Conservation (phyloP, 164 flowering plant species). For the Litsea cubeba region DNA sequence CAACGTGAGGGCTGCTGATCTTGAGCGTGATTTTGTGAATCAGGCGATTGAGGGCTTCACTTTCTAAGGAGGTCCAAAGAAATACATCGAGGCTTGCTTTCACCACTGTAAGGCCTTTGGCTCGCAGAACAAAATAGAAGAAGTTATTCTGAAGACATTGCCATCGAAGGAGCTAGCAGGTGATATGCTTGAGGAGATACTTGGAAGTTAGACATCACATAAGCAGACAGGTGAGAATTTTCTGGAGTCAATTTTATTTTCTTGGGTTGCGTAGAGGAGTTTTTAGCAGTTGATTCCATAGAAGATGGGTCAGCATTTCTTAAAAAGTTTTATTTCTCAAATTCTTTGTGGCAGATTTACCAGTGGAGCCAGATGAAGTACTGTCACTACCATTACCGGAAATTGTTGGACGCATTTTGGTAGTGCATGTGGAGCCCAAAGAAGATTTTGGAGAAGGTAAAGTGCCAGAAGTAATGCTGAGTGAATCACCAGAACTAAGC, state of each 20-base stretch:
- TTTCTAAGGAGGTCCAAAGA: slow-evolving; percentile 14
- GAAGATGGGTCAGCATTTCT: slow-evolving; percentile 6
- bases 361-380: slow-evolving; percentile 15
- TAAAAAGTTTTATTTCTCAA: slow-evolving; percentile 26
- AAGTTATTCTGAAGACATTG: slow-evolving; percentile 68
- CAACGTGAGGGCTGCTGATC: slow-evolving; percentile 5
- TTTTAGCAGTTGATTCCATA: slow-evolving; percentile 2
- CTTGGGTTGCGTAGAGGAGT: neutral
- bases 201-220: neutral
- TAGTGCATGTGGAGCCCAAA: slow-evolving; percentile 27
- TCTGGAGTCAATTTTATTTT: slow-evolving; percentile 3
- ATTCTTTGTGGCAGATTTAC: slow-evolving; percentile 18
- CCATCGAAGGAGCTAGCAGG: slow-evolving; percentile 17
- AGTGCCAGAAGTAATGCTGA: slow-evolving; percentile 32
- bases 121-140: slow-evolving; percentile 53
- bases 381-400: slow-evolving; percentile 46
- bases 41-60: slow-evolving; percentile 18
- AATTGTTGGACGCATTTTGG: slow-evolving; percentile 28
- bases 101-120: slow-evolving; percentile 31
- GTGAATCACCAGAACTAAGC: slow-evolving; percentile 20
- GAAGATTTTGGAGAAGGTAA: slow-evolving; percentile 32
- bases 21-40: slow-evolving; percentile 13
- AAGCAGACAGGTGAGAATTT: neutral
- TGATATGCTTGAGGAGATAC: slow-evolving; percentile 3
- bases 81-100: slow-evolving; percentile 26